Base-by-base conservation (phyloP, 108 stramenopile genomes). In the Parietichytrium sp. region DNA sequence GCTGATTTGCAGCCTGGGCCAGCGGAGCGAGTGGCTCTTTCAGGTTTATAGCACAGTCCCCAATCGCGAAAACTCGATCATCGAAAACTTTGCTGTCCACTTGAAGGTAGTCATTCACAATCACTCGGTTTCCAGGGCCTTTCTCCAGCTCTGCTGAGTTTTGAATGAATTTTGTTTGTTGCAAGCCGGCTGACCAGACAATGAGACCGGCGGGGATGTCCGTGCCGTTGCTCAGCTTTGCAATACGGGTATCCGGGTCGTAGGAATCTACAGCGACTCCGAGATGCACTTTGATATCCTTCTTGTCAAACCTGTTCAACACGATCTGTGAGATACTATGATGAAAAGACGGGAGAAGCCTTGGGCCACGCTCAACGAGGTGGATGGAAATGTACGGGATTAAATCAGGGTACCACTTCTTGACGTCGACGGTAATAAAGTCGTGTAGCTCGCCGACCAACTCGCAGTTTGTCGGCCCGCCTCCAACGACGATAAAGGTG, bases 381-480 rank as follows among this genome's bases (percentile, higher is more conserved):
- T 93, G 93, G 18, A 98, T 54, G 23, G 85, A 91, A 42, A 96
- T 94, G 83, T 92, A 85, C 15, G 80, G 55, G 0, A 90, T 49
- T 30, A 96, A 55, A 55, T 96, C 95, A 1, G 93, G 93, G 80
- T 96, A 99, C 92, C 90, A 89, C 48, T 84, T 86, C 48, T 80
- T 83, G 0, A 96, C 94, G 83, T 99, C 98, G 16, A 90, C 52
- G 29, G 79, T 88, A 54, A 99, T 79, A 81, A 98, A 97, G 80
- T 93, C 93, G 83, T 96, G 92, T 47, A 98, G 85, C 87, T 99
- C 98, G 16, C 93, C 48, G 51, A 94, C 91, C 83, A 97, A 97
- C 90, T 97, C 96, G 81, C 96, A 94, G 27, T 89, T 90, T 27
- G 96, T 99, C 3, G 98, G 97, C 16, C 98, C 98, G 1, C 98